These are phyloP conservation scores for Dictyostelium firmibasis DNA, from an alignment of 78 protist genomes.

Conservation along the genomic window DNA sequence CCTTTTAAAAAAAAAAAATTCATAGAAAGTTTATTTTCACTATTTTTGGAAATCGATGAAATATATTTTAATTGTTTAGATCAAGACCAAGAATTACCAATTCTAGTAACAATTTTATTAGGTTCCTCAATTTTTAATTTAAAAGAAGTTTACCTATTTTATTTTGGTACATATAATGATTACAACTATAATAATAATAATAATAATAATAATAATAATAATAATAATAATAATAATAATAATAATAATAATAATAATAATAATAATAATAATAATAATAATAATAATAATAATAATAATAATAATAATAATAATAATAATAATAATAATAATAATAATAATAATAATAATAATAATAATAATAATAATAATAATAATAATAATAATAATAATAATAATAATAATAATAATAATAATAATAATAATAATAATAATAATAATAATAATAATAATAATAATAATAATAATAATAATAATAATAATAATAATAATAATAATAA, in stretches of 20 bases:
- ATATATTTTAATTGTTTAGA: not conserved
- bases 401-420: not conserved
- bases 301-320: not conserved
- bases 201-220: not conserved
- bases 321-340: not conserved
- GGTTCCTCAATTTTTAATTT: conserved; percentile 4
- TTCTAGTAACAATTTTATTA: not conserved
- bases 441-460: conserved; percentile 7
- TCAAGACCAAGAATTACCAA: not conserved
- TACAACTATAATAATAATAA: not conserved
- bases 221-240: not conserved
- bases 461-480: too few species aligned
- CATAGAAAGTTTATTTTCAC: not conserved
- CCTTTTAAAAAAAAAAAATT: not conserved
- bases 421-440: too few species aligned
- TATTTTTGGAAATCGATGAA: not conserved
- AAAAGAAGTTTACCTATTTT: conserved; percentile 16
- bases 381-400: not conserved
- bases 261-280: not conserved
- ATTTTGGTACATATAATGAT: not conserved
- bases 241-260: not conserved
- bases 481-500: not conserved
- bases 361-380: not conserved
- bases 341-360: not conserved
- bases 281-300: not conserved